Evolutionary conservation across 257 asterid species (phyloP).

Genomic region (Verbena officinalis): DNA sequence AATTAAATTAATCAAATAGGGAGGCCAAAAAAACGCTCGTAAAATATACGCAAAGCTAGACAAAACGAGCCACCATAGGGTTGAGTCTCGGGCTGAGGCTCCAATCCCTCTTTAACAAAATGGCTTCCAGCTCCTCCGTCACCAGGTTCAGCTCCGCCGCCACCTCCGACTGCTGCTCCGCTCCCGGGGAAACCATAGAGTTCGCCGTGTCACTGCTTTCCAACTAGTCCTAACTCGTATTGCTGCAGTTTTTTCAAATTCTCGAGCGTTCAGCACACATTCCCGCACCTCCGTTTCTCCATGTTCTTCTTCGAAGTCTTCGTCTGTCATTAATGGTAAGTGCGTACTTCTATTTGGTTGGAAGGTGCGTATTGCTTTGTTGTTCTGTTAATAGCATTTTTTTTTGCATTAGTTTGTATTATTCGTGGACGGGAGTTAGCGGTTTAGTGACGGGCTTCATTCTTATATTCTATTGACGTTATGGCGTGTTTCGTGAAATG

Average conservation of each 20-base stretch:
- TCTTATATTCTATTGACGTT: background rate
- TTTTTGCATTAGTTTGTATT: background rate
- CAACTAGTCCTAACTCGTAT: background rate
- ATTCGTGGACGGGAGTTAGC: background rate
- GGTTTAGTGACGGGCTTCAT: background rate
- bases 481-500: background rate
- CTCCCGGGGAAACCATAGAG: background rate
- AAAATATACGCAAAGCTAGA: background rate
- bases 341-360: too few species aligned
- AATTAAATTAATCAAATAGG: too few species aligned
- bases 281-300: slow-evolving; percentile 8
- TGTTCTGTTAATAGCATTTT: background rate
- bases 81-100: background rate
- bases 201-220: background rate
- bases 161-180: slow-evolving; percentile 8
- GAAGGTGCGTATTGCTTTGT: background rate
- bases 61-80: background rate
- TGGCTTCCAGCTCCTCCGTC: background rate
- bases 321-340: slow-evolving; percentile 8
- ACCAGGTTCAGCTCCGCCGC: background rate
- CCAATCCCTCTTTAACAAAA: background rate
- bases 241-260: background rate
- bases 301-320: slow-evolving; percentile 4
- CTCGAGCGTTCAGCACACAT: background rate
- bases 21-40: too few species aligned